A percentile compares a stretch with the other conserved stretches of the same genome.
phyloP scores from a whole-genome alignment of 2,329 filamentous ascomycete genomes.

The Fusarium redolens region DNA sequence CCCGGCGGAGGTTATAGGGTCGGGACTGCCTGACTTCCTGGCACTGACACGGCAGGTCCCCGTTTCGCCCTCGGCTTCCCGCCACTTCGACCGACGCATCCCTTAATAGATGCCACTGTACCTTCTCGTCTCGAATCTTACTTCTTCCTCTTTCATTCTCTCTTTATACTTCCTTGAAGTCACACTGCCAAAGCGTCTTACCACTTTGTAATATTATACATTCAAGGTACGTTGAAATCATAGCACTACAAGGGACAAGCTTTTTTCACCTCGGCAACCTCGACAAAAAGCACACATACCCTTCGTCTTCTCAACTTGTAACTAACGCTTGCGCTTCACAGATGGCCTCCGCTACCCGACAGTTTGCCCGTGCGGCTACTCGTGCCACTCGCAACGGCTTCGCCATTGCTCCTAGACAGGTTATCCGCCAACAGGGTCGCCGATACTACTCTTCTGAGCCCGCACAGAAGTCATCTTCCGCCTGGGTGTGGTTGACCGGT shows the following conservation, averaged over 20 bases:
- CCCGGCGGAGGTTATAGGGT: conserved; percentile 13
- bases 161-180: conserved; percentile 18
- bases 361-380: conserved; percentile 68
- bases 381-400: conserved; percentile 69
- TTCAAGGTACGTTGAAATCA: conserved; percentile 34
- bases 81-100: conserved; percentile 29
- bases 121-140: conserved; percentile 12
- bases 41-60: conserved; percentile 29
- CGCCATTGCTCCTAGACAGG: conserved; percentile 69
- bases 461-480: conserved; percentile 61
- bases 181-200: conserved; percentile 16
- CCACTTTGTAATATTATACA: conserved; percentile 9
- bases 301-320: background rate
- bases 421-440: conserved; percentile 78
- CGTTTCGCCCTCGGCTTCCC: conserved; percentile 28
- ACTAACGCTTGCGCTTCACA: conserved; percentile 26
- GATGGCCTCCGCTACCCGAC: conserved; percentile 61
- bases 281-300: background rate
- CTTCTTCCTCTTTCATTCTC: conserved; percentile 4
- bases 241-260: background rate
- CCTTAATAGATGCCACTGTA: conserved; percentile 23
- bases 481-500: conserved; percentile 68
- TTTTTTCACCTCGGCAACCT: background rate
- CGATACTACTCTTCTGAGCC: conserved; percentile 83
- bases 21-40: conserved; percentile 11